Base-by-base conservation (phyloP, 2,329 filamentous ascomycete species). In the Trichoderma sp. region DNA sequence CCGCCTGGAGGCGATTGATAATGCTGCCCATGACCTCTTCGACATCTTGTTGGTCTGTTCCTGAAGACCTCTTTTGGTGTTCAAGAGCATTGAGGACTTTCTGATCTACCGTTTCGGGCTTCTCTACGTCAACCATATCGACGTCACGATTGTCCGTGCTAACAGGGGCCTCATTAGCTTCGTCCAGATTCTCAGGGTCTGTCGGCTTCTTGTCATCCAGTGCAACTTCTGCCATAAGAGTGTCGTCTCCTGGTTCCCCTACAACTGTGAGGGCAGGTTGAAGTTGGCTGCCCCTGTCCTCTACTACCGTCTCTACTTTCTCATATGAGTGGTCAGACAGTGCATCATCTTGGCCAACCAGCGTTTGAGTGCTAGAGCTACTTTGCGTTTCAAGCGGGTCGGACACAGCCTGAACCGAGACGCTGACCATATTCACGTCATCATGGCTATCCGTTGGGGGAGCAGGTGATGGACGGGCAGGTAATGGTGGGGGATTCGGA, bases 1-100 rank as follows among this genome's bases (percentile, higher is more conserved):
- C 95, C 67, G 93, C 94, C 77, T 96, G 93, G n/a, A 98, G 85
- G 65, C 96, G 92, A 78, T 95, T 94, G 72, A 98, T 89, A 30
- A 97, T 93, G 77, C 95, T 96, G 72, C 94, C 94, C 83, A 98
- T 95, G 60, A 98, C 95, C 81, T 99, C 96, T 14, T 94, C 94
- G 5, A 98, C 95, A 81, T 99, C 96, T 82, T 99, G 95, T 78
- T 99, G 96, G 39, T 93, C 85, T 0, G 86, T 88, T 3, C 86
- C 86, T 11, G 84, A 85, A 36, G 82, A 82, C 77, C 83, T 74
- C 70, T 83, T 83, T 78, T 82, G 84, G 76, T 82, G 83, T 76
- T 84, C 85, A 30, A 84, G 82, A 6, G 81, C 85, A 70, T 77
- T 82, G 60, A 80, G 81, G 11, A 87, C 84, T 68, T 83, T 83